Evolutionary conservation across 106 monocot genomes (phyloP).

Genomic region (Acorus calamus): DNA sequence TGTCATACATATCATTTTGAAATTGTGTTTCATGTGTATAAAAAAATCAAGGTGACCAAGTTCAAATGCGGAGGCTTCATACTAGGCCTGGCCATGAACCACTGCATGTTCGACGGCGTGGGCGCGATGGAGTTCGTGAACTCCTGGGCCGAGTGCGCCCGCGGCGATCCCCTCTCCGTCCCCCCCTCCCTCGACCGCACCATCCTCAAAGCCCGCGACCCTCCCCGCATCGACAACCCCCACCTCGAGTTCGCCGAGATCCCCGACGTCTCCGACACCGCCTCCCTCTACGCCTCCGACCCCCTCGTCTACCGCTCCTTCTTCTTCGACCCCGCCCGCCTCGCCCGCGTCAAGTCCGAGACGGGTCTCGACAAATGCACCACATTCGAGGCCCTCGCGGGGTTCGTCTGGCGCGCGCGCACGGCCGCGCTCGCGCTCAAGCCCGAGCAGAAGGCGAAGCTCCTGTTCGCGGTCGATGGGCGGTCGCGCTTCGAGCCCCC

Average conservation of each 20-base stretch:
- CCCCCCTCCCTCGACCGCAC: slow-evolving; percentile 58
- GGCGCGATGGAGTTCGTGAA: slow-evolving; percentile 82
- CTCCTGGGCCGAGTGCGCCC: slow-evolving; percentile 71
- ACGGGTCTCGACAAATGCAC: slow-evolving; percentile 32
- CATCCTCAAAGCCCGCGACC: slow-evolving; percentile 37
- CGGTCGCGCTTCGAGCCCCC: slow-evolving; percentile 49
- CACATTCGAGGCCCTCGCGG: slow-evolving; percentile 62
- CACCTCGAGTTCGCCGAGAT: slow-evolving; percentile 68
- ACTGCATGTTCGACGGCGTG: slow-evolving; percentile 86
- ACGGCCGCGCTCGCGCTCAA: slow-evolving; percentile 32
- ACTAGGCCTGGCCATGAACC: slow-evolving; percentile 74
- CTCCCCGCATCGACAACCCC: slow-evolving; percentile 31
- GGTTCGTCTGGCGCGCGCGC: slow-evolving; percentile 59
- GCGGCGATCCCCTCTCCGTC: slow-evolving; percentile 34
- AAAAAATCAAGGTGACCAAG: slow-evolving; percentile 42
- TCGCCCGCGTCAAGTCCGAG: slow-evolving; percentile 22
- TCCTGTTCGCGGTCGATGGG: slow-evolving; percentile 77
- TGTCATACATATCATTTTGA: too few species aligned
- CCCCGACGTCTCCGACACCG: slow-evolving; percentile 35
- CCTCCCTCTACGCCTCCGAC: slow-evolving; percentile 24
- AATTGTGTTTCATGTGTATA: background rate
- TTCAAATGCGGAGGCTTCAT: slow-evolving; percentile 80
- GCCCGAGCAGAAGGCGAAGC: slow-evolving; percentile 55
- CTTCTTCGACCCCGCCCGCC: slow-evolving; percentile 39
- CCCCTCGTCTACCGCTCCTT: slow-evolving; percentile 55